These are phyloP conservation scores for Phanerodontia chrysosporium DNA, from an alignment of 768 basidiomycete species.

Conservation along the genomic window DNA sequence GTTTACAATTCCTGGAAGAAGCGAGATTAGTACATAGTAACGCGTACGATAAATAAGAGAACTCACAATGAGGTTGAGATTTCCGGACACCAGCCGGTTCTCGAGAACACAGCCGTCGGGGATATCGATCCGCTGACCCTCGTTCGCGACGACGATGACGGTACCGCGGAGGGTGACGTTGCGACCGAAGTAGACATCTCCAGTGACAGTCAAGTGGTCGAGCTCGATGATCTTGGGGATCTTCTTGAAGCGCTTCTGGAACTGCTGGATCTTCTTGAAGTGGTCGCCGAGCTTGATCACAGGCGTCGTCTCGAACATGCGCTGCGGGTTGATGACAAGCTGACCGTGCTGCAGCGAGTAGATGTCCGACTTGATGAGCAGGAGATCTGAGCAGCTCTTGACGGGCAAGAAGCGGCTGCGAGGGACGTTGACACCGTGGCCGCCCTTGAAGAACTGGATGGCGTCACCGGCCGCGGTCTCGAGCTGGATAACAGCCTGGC, in stretches of 20 bases:
- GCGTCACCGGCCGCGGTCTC: slow-evolving; percentile 76
- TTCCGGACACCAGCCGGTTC: slow-evolving; percentile 65
- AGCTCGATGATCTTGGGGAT: slow-evolving; percentile 71
- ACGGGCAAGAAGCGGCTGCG: slow-evolving; percentile 69
- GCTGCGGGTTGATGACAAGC: slow-evolving; percentile 53
- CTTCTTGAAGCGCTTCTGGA: slow-evolving; percentile 74
- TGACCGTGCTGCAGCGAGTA: slow-evolving; percentile 69
- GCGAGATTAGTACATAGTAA: background rate
- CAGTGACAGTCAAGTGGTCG: slow-evolving; percentile 71
- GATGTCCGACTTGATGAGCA: slow-evolving; percentile 65
- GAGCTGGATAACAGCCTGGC: slow-evolving; percentile 70
- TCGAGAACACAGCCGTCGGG: slow-evolving; percentile 56
- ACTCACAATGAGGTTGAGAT: slow-evolving; percentile 67
- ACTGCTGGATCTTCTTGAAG: slow-evolving; percentile 70
- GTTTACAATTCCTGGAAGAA: slow-evolving; percentile 28
- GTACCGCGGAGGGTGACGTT: slow-evolving; percentile 63
- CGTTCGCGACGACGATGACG: slow-evolving; percentile 58
- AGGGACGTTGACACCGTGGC: slow-evolving; percentile 71
- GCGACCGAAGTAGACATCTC: slow-evolving; percentile 65
- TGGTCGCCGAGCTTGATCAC: slow-evolving; percentile 76
- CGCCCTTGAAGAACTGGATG: slow-evolving; percentile 66
- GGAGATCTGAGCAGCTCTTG: slow-evolving; percentile 57
- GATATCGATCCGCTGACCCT: slow-evolving; percentile 54
- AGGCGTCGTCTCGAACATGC: slow-evolving; percentile 60
- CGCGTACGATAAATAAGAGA: slow-evolving; percentile 11